Evolutionary conservation across 306 rosid genomes (phyloP).

Genomic region (Ormosia emarginata): DNA sequence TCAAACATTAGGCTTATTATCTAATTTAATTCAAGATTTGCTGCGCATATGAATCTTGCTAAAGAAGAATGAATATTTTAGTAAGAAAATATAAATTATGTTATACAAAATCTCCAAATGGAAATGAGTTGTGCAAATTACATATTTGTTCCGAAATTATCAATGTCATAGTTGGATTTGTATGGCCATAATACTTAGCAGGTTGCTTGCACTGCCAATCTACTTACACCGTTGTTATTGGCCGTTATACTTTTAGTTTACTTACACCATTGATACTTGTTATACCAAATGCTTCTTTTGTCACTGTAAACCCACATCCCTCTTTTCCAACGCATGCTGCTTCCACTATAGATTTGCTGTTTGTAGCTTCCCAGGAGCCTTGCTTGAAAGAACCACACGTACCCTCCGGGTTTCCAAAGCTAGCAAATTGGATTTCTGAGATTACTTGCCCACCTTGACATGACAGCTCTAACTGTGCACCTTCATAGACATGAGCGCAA

Average conservation of each 20-base stretch:
- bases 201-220: conserved; percentile 10
- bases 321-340: conserved; percentile 2
- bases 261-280: background rate
- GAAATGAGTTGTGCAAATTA: too few species aligned
- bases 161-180: too few species aligned
- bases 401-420: background rate
- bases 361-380: conserved; percentile 1
- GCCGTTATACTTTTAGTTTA: background rate
- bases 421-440: background rate
- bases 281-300: background rate
- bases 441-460: background rate
- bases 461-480: background rate
- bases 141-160: too few species aligned
- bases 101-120: too few species aligned
- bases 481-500: background rate
- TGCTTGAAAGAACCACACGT: background rate
- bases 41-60: too few species aligned
- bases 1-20: too few species aligned
- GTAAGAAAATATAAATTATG: too few species aligned
- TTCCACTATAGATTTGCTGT: background rate
- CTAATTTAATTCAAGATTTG: too few species aligned
- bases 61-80: too few species aligned
- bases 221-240: background rate
- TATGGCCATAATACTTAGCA: background rate
- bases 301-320: background rate